Percentiles rank a stretch among this genome's conserved stretches.
Conservation (phyloP, 805 yeast species). For the Saturnispora zaruensis region DNA sequence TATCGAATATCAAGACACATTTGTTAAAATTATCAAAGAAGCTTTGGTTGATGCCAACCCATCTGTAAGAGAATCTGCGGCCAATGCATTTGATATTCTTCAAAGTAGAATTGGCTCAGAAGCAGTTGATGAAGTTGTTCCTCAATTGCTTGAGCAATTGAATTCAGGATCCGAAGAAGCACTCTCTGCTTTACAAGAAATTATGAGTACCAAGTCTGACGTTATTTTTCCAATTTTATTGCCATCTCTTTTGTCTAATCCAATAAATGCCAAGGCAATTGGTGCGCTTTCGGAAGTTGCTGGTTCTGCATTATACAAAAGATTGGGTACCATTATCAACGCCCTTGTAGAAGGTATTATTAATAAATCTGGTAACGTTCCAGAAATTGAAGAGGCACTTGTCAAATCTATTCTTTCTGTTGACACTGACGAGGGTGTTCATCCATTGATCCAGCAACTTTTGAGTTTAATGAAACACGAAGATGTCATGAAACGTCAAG, state of each 20-base stretch:
- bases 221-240: conserved; percentile 88
- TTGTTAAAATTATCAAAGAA: conserved; percentile 67
- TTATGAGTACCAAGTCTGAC: conserved; percentile 84
- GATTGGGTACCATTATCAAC: conserved; percentile 66
- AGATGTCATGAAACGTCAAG: conserved; percentile 52
- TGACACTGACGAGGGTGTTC: conserved; percentile 69
- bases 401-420: conserved; percentile 67
- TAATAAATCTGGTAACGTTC: conserved; percentile 26
- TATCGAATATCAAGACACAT: conserved; percentile 51
- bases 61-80: conserved; percentile 83
- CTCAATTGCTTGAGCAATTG: conserved; percentile 66
- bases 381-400: conserved; percentile 45
- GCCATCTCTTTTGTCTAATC: conserved; percentile 75
- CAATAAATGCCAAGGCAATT: conserved; percentile 83
- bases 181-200: conserved; percentile 78
- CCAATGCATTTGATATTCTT: conserved; percentile 79
- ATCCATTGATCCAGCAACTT: conserved; percentile 76
- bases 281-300: conserved; percentile 87
- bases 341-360: conserved; percentile 58
- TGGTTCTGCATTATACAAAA: conserved; percentile 67
- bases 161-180: conserved; percentile 61
- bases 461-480: conserved; percentile 71
- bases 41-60: conserved; percentile 70
- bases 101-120: conserved; percentile 74
- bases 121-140: conserved; percentile 84